Conservation (phyloP, 306 rosid species). For the Potentilla sterilis region DNA sequence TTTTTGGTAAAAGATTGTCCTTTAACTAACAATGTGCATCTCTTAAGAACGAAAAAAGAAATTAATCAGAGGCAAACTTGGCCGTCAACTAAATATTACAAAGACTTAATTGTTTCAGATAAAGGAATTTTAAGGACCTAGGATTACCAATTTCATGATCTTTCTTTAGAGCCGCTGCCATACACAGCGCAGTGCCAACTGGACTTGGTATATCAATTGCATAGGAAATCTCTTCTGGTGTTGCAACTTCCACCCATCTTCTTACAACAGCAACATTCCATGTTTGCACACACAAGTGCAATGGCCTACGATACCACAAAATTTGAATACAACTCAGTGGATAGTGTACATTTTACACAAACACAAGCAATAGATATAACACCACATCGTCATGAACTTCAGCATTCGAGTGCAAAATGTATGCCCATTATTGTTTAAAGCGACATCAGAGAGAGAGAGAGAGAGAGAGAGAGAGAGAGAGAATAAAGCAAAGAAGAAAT, state of each 20-base stretch:
- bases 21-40: background rate
- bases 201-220: slow-evolving; percentile 80
- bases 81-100: background rate
- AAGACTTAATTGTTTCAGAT: background rate
- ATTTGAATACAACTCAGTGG: background rate
- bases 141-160: slow-evolving; percentile 87
- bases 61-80: background rate
- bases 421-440: background rate
- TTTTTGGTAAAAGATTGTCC: background rate
- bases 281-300: slow-evolving; percentile 92
- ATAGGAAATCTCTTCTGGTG: slow-evolving; percentile 72
- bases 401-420: background rate
- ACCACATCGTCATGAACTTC: slow-evolving; percentile 2
- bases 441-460: background rate
- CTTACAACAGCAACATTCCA: slow-evolving; percentile 93
- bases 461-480: background rate
- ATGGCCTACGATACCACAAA: slow-evolving; percentile 58
- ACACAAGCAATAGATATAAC: background rate
- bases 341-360: background rate
- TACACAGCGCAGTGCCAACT: slow-evolving; percentile 90
- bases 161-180: slow-evolving; percentile 97
- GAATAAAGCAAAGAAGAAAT: background rate
- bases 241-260: slow-evolving; percentile 94
- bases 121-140: slow-evolving; percentile 9
- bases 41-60: background rate